A percentile compares a stretch with the other conserved stretches of the same genome.
Conservation (phyloP, 1,284 basidiomycete species). For the Stereum hirsutum region DNA sequence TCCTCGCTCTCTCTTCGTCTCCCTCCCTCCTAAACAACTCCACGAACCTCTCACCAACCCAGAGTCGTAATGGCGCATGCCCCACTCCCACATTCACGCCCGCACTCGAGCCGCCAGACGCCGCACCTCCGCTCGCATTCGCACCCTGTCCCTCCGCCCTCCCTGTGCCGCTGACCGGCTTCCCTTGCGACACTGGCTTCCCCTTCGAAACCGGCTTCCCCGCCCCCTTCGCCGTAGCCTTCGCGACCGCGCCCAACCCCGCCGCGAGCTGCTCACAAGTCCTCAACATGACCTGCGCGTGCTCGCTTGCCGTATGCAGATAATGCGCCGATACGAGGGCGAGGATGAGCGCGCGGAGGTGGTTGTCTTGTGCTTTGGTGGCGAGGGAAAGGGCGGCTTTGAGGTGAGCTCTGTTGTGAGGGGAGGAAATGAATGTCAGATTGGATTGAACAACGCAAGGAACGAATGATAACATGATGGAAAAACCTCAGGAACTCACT, state of each 20-base stretch:
- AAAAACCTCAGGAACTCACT: conserved; percentile 43
- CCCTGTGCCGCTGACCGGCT: too few relatives aligned
- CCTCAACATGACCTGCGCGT: conserved; percentile 53
- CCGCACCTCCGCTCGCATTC: too few relatives aligned
- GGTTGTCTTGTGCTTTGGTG: conserved; percentile 53
- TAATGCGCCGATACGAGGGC: conserved; percentile 62
- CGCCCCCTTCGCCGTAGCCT: conserved; percentile 12
- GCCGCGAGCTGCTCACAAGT: conserved; percentile 61
- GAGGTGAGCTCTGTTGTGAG: conserved; percentile 42
- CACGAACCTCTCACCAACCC: conserved; percentile 61
- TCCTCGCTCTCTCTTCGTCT: conserved; percentile 30
- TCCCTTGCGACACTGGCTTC: too few relatives aligned
- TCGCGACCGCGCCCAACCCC: conserved; percentile 51
- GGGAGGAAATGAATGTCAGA: conserved; percentile 3
- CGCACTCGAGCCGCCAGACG: too few relatives aligned
- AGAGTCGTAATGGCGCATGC: conserved; percentile 54
- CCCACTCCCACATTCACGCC: conserved; percentile 24
- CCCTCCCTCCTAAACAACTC: conserved; percentile 47
- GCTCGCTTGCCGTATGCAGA: conserved; percentile 55
- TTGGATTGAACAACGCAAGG: conserved; percentile 9
- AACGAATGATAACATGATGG: not conserved
- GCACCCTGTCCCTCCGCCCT: too few relatives aligned
- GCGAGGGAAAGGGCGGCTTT: conserved; percentile 49
- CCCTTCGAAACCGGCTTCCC: too few relatives aligned
- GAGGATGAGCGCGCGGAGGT: conserved; percentile 58